A percentile compares a stretch with the other conserved stretches of the same genome.
Evolutionary conservation across 345 rosid species (phyloP).

Genomic region (Melaleuca alternifolia): DNA sequence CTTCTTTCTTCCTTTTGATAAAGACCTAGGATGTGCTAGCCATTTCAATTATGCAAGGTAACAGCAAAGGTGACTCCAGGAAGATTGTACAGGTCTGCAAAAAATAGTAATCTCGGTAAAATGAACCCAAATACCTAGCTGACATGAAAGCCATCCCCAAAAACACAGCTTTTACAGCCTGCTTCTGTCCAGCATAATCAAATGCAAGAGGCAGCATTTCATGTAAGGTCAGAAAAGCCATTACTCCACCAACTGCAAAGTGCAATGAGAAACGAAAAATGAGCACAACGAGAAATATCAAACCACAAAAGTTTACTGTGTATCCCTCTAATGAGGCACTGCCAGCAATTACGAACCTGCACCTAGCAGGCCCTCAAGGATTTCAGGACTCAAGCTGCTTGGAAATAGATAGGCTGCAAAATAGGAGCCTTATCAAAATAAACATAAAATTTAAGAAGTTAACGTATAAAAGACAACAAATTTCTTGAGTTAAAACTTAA

Average conservation of each 20-base stretch:
- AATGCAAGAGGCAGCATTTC: constrained; percentile 98
- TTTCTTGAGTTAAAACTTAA: background rate
- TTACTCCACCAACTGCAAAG: constrained; percentile 89
- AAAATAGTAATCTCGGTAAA: background rate
- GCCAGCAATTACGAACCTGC: constrained; percentile 39
- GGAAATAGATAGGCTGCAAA: constrained; percentile 90
- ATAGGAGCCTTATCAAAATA: background rate
- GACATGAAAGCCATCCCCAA: constrained; percentile 99
- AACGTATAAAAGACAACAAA: background rate
- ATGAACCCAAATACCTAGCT: constrained; percentile 55
- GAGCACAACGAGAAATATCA: background rate
- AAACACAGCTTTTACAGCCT: constrained; percentile 95
- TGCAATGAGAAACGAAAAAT: background rate
- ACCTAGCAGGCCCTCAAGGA: constrained; percentile 90
- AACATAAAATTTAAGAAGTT: background rate
- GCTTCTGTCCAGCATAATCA: constrained; percentile 98
- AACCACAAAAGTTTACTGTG: background rate
- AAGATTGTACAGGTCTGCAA: background rate
- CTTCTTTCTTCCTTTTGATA: background rate
- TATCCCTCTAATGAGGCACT: background rate
- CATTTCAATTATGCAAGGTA: background rate
- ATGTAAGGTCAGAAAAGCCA: constrained; percentile 96
- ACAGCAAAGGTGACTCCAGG: background rate
- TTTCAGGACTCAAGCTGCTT: constrained; percentile 82
- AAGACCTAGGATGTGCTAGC: background rate